These are phyloP conservation scores for Chloropicon primus DNA, from an alignment of 139 green algal species.

Conservation along the genomic window DNA sequence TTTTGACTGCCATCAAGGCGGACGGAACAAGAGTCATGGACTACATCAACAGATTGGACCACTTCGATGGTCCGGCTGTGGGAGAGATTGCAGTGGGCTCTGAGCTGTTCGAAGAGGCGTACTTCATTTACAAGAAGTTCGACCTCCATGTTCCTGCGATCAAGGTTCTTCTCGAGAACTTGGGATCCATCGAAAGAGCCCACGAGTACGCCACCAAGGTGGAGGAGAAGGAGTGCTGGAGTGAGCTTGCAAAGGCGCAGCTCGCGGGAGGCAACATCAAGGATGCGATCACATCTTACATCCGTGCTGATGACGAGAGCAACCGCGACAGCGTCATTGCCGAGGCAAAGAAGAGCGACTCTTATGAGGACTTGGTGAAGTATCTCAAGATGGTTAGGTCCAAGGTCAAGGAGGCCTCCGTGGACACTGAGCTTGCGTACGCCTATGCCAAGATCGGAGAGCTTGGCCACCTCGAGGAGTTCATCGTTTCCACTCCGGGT, in stretches of 20 bases:
- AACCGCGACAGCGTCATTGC: slow-evolving; percentile 61
- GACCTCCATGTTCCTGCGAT: slow-evolving; percentile 55
- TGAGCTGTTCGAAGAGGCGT: slow-evolving; percentile 90
- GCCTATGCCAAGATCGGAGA: slow-evolving; percentile 80
- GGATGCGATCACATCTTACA: slow-evolving; percentile 80
- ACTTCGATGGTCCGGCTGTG: slow-evolving; percentile 90
- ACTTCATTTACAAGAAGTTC: slow-evolving; percentile 99
- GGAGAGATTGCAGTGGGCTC: slow-evolving; percentile 75
- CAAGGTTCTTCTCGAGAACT: slow-evolving; percentile 81
- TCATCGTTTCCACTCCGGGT: slow-evolving; percentile 67
- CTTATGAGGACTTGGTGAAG: slow-evolving; percentile 81
- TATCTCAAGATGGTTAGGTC: slow-evolving; percentile 97
- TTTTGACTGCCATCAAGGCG: slow-evolving; percentile 97
- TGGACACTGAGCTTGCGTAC: slow-evolving; percentile 95
- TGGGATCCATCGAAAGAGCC: slow-evolving; percentile 69
- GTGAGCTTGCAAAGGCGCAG: slow-evolving; percentile 81
- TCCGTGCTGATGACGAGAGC: slow-evolving; percentile 60
- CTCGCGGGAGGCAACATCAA: slow-evolving; percentile 51
- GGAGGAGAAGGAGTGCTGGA: slow-evolving; percentile 81
- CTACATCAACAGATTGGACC: slow-evolving; percentile 94
- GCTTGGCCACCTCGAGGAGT: slow-evolving; percentile 83
- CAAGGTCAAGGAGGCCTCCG: slow-evolving; percentile 64
- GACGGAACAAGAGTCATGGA: slow-evolving; percentile 70
- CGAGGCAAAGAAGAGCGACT: slow-evolving; percentile 17
- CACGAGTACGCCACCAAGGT: slow-evolving; percentile 63